Evolutionary conservation across 73 alveolate species (phyloP).

Genomic region (Blepharisma japonicum): DNA sequence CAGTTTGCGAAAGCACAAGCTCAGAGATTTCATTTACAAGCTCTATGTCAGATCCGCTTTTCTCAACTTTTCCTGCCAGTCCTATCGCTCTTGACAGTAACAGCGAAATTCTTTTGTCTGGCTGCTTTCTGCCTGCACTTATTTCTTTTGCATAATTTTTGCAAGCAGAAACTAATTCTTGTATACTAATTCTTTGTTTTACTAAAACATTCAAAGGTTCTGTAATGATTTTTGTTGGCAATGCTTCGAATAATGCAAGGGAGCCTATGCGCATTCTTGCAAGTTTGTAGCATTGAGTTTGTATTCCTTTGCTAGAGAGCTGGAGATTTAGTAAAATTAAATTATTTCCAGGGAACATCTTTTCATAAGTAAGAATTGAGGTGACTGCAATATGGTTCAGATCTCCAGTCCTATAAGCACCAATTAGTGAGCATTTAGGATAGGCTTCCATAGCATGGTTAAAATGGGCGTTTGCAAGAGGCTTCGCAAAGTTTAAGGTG

Average conservation of each 20-base stretch:
- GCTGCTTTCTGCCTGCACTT: too few species aligned
- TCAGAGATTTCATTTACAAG: too few species aligned
- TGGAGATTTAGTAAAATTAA: neutral
- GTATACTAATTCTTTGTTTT: neutral
- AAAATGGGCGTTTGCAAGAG: neutral
- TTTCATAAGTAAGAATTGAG: neutral
- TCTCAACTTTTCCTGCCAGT: too few species aligned
- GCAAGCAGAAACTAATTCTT: too few species aligned
- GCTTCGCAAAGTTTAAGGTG: too few species aligned
- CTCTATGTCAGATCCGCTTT: too few species aligned
- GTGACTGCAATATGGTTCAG: neutral
- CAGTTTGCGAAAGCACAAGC: too few species aligned
- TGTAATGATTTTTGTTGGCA: constrained; percentile 10
- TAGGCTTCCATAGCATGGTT: neutral
- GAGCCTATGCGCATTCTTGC: neutral
- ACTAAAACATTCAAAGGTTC: neutral
- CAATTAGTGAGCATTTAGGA: constrained; percentile 27
- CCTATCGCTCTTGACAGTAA: too few species aligned
- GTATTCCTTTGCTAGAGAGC: neutral
- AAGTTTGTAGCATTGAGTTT: constrained; percentile 1
- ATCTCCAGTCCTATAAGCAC: neutral
- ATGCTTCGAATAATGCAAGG: neutral
- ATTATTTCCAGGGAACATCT: neutral
- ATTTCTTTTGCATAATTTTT: too few species aligned
- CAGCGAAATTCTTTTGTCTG: too few species aligned